Base-by-base conservation (phyloP, 2,329 filamentous ascomycete species). In the Monosporascus sp. region DNA sequence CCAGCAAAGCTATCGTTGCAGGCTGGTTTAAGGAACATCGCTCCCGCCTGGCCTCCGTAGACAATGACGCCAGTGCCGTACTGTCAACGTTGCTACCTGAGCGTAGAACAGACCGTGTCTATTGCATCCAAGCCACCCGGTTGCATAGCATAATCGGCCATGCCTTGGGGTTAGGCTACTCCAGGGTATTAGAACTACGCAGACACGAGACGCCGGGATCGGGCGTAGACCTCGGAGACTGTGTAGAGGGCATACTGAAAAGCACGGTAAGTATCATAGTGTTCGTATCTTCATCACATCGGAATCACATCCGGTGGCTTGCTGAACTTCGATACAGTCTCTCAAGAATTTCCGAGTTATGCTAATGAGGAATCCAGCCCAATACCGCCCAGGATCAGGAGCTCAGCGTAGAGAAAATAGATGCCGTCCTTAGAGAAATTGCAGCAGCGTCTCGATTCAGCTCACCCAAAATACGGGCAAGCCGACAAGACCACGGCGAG, bases 71-170 rank as follows among this genome's bases (percentile, higher is more conserved):
- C 1, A 73, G 82, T 1, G 86, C 88, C 2, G 72, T 96, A 1
- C 74, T 96, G 0, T 92, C 88, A 1, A 85, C 86, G 3, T 71
- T 97, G 1, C 79, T 95, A 0, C 90, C 91, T 0, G 86, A 91
- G 57, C 85, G 80, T 59, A 79, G 91, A 51, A 85, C 84, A 3
- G 91, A 96, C 65, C 82, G 90, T 27, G 88, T 93, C 2, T 96
- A 92, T 66, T 80, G 78, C 38, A 76, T 96, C 1, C 83, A 89
- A 63, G 74, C 82, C 6, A 66, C 72, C 8, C 77, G 74, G 0
- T 75, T 96, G 0, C 81, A 85, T 52, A 82, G 79, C 50, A 80
- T 90, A n/a, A 77, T 96, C 17, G 81, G 79, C 3, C 81, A 85
- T 34, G 81, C 83, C 20, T 75, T 93, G n/a, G 70, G 79, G 5